A percentile compares a stretch with the other conserved stretches of the same genome.
Evolutionary conservation across 371 early-diverging fungal species (phyloP).

Genomic region (Mortierella polycephala): DNA sequence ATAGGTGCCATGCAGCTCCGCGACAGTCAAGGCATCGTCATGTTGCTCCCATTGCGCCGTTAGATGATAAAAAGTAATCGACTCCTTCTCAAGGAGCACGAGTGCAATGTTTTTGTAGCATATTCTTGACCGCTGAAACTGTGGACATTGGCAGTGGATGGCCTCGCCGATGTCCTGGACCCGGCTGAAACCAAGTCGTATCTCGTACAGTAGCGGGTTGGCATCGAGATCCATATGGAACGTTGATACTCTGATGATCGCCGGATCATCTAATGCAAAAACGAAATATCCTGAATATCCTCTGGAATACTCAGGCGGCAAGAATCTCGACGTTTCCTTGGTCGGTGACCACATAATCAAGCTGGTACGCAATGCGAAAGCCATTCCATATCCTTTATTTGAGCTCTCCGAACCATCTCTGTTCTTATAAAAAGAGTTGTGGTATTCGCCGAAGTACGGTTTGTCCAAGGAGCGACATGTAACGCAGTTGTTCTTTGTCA

Average conservation of each 20-base stretch:
- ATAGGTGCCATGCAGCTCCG: too few relatives aligned
- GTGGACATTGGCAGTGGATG: not conserved
- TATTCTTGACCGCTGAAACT: not conserved
- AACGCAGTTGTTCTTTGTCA: too few relatives aligned
- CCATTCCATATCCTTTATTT: too few relatives aligned
- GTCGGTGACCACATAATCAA: not conserved
- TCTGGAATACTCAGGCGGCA: not conserved
- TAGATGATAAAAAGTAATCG: not conserved
- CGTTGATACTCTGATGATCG: not conserved
- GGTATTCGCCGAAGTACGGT: too few relatives aligned
- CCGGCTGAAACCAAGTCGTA: not conserved
- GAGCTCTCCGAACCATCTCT: too few relatives aligned
- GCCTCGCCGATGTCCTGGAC: not conserved
- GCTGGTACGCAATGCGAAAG: too few relatives aligned
- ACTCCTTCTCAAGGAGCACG: not conserved
- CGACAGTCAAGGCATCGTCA: too few relatives aligned
- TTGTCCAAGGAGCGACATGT: too few relatives aligned
- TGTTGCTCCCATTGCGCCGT: too few relatives aligned
- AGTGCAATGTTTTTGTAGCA: conserved; percentile 6
- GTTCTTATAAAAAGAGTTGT: too few relatives aligned
- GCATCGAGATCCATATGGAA: not conserved
- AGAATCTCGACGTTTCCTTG: too few relatives aligned
- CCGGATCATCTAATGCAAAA: not conserved
- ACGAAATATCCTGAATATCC: not conserved
- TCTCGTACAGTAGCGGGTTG: not conserved